A percentile compares a stretch with the other conserved stretches of the same genome.
phyloP scores from a whole-genome alignment of 225 moss, liverwort and hornwort species.

The Neckera pumila region DNA sequence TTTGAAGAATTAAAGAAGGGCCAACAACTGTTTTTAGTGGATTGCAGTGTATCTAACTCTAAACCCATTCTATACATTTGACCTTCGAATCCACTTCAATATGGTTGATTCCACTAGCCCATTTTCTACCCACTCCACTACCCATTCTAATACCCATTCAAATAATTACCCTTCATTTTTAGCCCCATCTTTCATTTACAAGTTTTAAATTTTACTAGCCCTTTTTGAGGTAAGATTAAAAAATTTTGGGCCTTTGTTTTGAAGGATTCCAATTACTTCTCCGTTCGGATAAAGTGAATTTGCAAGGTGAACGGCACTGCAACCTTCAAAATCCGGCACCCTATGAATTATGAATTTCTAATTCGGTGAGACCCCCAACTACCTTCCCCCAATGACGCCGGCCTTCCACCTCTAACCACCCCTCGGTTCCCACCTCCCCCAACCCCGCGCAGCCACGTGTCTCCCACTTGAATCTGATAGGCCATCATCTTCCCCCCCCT shows the following conservation, averaged over 20 bases:
- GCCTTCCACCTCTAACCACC: no score
- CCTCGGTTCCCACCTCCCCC: background rate
- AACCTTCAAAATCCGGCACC: background rate
- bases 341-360: background rate
- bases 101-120: background rate
- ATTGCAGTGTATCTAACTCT: background rate
- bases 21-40: accelerated
- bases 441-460: background rate
- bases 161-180: background rate
- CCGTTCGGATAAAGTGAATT: background rate
- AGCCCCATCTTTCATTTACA: background rate
- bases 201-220: background rate
- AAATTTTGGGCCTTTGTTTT: accelerated
- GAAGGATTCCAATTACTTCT: background rate
- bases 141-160: background rate
- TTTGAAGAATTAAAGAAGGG: background rate
- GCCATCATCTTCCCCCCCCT: background rate
- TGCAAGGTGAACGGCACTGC: background rate
- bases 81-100: accelerated
- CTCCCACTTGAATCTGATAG: background rate
- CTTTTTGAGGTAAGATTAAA: background rate
- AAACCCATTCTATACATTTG: accelerated
- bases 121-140: background rate
- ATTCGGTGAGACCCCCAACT: background rate
- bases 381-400: no score